phyloP scores from a whole-genome alignment of 169 alveolate genomes.

The Eimeria necatrix region DNA sequence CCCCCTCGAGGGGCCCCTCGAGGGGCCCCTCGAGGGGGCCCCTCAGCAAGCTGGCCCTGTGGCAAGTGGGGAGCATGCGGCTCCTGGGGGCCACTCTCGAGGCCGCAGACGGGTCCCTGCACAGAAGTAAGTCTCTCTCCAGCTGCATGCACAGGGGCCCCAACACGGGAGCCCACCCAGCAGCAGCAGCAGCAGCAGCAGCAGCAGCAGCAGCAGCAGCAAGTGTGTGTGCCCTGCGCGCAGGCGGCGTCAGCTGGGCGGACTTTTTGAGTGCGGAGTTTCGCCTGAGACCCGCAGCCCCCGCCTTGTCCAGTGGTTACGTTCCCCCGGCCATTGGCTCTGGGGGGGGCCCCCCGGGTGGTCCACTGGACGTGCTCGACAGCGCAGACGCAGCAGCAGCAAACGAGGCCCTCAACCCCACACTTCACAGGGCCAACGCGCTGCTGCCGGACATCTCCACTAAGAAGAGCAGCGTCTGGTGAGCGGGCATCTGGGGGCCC shows the following conservation, averaged over 20 bases:
- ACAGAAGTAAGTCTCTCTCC: slow-evolving; percentile 18
- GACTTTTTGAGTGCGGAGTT: neutral
- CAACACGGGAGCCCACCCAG: neutral
- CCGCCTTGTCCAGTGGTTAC: slow-evolving; percentile 9
- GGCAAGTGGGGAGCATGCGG: slow-evolving; percentile 78
- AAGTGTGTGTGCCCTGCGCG: neutral
- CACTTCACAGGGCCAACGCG: neutral
- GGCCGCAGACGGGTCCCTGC: slow-evolving; percentile 32
- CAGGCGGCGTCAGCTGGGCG: slow-evolving; percentile 48
- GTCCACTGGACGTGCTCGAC: slow-evolving; percentile 8
- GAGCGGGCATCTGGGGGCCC: slow-evolving; percentile 1
- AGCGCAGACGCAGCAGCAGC: slow-evolving; percentile 59
- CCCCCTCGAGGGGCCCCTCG: neutral
- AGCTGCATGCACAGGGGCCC: neutral
- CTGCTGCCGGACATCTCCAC: slow-evolving; percentile 15
- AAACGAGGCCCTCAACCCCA: slow-evolving; percentile 14
- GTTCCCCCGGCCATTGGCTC: neutral
- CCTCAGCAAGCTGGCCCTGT: slow-evolving; percentile 40
- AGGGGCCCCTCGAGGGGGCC: slow-evolving; percentile 30
- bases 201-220: neutral
- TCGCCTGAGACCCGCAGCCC: slow-evolving; percentile 30
- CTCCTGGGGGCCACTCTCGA: slow-evolving; percentile 61
- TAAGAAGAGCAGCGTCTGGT: slow-evolving; percentile 33
- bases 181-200: slow-evolving; percentile 3
- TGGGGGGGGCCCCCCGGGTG: neutral